phyloP scores from a whole-genome alignment of 2,329 filamentous ascomycete species.

The Fusarium sp. region DNA sequence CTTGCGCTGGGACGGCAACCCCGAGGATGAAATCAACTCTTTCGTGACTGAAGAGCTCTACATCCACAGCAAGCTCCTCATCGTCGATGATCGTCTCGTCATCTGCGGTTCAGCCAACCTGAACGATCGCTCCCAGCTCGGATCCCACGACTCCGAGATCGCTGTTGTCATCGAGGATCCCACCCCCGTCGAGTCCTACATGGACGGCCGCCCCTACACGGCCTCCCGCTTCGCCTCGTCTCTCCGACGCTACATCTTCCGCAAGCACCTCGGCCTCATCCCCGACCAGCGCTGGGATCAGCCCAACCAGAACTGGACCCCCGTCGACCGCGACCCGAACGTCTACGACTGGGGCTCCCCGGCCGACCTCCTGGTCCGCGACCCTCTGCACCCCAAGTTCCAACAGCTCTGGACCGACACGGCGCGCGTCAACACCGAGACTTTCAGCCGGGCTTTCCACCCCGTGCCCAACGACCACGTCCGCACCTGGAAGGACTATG shows the following conservation, averaged over 20 bases:
- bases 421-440: constrained; percentile 81
- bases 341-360: constrained; percentile 77
- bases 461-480: constrained; percentile 77
- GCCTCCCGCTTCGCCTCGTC: constrained; percentile 83
- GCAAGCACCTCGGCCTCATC: constrained; percentile 90
- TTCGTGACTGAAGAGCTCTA: constrained; percentile 74
- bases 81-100: constrained; percentile 83
- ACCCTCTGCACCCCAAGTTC: constrained; percentile 79
- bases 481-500: constrained; percentile 78
- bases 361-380: constrained; percentile 75
- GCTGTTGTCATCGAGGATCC: constrained; percentile 89
- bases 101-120: constrained; percentile 79
- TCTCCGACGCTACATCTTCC: constrained; percentile 86
- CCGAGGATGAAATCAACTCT: constrained; percentile 68
- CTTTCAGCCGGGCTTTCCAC: constrained; percentile 86
- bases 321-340: constrained; percentile 77
- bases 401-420: constrained; percentile 77
- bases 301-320: constrained; percentile 80
- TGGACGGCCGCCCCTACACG: constrained; percentile 78
- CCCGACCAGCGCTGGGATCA: constrained; percentile 77
- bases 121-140: constrained; percentile 79
- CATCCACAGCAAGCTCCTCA: constrained; percentile 77
- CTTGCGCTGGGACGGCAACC: constrained; percentile 66
- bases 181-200: constrained; percentile 74
- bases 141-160: constrained; percentile 87